A percentile compares a stretch with the other conserved stretches of the same genome.
Evolutionary conservation across 75 land plant species (phyloP).

Genomic region (Adiantum capillusveneris): DNA sequence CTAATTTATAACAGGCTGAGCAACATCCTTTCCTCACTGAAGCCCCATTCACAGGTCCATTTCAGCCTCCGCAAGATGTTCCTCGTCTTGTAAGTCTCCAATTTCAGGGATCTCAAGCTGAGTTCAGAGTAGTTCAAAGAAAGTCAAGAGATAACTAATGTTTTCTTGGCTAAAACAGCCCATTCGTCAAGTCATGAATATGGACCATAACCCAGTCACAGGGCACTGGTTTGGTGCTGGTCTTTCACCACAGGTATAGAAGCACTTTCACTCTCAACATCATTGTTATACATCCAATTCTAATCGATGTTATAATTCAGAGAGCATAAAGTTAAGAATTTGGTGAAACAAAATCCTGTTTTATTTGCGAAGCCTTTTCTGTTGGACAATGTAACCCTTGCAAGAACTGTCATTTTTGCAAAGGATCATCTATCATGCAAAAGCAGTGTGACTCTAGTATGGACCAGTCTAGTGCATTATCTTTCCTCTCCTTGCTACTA

Average conservation of each 20-base stretch:
- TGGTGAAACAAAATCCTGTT: too few relatives aligned
- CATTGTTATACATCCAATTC: neutral
- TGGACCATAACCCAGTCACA: slow-evolving; percentile 71
- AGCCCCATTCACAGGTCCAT: slow-evolving; percentile 67
- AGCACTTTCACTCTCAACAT: neutral
- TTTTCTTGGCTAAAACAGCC: slow-evolving; percentile 34
- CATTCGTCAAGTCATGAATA: slow-evolving; percentile 44
- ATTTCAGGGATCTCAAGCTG: too few relatives aligned
- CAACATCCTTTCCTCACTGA: slow-evolving; percentile 87
- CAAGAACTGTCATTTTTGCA: too few relatives aligned
- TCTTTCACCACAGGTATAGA: slow-evolving; percentile 71
- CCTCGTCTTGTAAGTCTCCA: slow-evolving; percentile 50
- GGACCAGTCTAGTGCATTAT: too few relatives aligned
- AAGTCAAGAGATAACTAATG: neutral
- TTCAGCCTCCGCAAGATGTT: slow-evolving; percentile 60
- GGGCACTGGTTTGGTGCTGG: slow-evolving; percentile 94
- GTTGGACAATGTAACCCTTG: too few relatives aligned
- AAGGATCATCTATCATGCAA: too few relatives aligned
- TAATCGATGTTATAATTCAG: too few relatives aligned
- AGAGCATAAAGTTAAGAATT: too few relatives aligned
- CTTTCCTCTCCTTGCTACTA: too few relatives aligned
- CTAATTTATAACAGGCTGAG: slow-evolving; percentile 47
- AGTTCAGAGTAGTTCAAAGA: neutral
- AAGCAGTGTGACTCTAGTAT: too few relatives aligned
- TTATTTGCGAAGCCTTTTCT: too few relatives aligned